A percentile compares a stretch with the other conserved stretches of the same genome.
Conservation (phyloP, 345 rosid species). For the Euphorbia peplus region DNA sequence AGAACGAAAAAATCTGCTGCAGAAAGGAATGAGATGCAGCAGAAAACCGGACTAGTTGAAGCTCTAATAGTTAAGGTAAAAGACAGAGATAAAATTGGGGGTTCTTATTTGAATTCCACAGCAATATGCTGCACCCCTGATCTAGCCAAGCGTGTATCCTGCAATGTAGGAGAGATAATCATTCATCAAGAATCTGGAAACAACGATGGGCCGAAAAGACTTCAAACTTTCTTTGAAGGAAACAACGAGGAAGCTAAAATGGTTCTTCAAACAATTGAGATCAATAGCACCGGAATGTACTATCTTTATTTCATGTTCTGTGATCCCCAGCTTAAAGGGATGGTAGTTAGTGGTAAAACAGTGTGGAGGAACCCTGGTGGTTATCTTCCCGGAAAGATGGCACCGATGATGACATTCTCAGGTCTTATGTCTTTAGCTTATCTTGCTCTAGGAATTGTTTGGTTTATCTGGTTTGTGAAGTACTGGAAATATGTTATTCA, state of each 20-base stretch:
- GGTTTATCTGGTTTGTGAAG: conserved; percentile 41
- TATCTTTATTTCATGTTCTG: conserved; percentile 47
- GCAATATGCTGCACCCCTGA: conserved; percentile 35
- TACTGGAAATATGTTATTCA: conserved; percentile 37
- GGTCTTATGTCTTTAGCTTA: conserved; percentile 44
- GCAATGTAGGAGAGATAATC: conserved; percentile 47
- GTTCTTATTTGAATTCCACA: conserved; percentile 31
- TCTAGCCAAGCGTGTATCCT: conserved; percentile 32
- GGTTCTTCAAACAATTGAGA: conserved; percentile 33
- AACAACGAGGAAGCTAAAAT: conserved; percentile 36
- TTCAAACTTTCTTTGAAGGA: conserved; percentile 42
- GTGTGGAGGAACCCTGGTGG: conserved; percentile 45
- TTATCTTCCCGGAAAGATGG: conserved; percentile 46
- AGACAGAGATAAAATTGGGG: conserved; percentile 39
- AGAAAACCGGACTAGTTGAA: conserved; percentile 41
- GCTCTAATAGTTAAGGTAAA: conserved; percentile 37
- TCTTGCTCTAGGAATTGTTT: conserved; percentile 34
- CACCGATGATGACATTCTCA: conserved; percentile 36
- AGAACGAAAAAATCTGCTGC: conserved; percentile 35
- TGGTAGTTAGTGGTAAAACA: conserved; percentile 35
- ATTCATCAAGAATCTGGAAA: conserved; percentile 22
- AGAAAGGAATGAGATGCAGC: conserved; percentile 43
- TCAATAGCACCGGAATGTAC: conserved; percentile 41
- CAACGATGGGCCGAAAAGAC: conserved; percentile 28
- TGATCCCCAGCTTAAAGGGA: conserved; percentile 34